phyloP scores from a whole-genome alignment of 2,329 filamentous ascomycete genomes.

The Daldinia sp. region DNA sequence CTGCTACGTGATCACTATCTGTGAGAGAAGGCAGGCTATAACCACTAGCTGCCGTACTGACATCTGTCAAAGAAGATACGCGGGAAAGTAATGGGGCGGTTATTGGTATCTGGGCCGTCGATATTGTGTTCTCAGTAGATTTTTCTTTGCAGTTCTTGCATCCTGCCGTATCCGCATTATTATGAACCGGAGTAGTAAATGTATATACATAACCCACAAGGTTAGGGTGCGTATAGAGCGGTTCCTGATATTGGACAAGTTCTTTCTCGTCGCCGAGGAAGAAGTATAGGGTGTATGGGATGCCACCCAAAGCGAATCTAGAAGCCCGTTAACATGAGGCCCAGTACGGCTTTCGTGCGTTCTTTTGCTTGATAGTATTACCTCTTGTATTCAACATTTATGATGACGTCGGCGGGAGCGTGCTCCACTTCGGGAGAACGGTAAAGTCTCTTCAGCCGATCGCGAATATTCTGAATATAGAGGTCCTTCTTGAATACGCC shows the following conservation, averaged over 20 bases:
- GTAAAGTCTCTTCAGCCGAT: conserved; percentile 1
- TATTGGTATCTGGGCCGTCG: conserved; percentile 14
- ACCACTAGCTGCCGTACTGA: neutral
- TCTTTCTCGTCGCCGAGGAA: conserved; percentile 13
- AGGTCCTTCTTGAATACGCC: conserved; percentile 13
- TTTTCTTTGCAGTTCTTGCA: conserved; percentile 14
- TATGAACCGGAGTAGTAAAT: conserved; percentile 7
- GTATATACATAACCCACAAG: conserved; percentile 27
- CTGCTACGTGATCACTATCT: neutral
- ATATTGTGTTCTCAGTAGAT: conserved; percentile 9
- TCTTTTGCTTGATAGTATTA: neutral
- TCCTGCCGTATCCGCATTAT: neutral
- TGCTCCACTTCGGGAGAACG: neutral
- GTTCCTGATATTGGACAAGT: neutral
- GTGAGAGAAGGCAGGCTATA: neutral
- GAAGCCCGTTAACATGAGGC: conserved; percentile 12
- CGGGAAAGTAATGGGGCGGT: conserved; percentile 7
- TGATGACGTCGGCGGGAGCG: neutral
- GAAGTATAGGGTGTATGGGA: conserved; percentile 25
- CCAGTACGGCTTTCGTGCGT: neutral
- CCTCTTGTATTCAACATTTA: conserved; percentile 10
- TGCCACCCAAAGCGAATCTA: conserved; percentile 24
- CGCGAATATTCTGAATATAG: conserved; percentile 11
- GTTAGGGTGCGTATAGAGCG: conserved; percentile 5
- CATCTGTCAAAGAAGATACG: conserved; percentile 1